Base-by-base conservation (phyloP, 2,329 filamentous ascomycete species). In the Fusarium compactum region DNA sequence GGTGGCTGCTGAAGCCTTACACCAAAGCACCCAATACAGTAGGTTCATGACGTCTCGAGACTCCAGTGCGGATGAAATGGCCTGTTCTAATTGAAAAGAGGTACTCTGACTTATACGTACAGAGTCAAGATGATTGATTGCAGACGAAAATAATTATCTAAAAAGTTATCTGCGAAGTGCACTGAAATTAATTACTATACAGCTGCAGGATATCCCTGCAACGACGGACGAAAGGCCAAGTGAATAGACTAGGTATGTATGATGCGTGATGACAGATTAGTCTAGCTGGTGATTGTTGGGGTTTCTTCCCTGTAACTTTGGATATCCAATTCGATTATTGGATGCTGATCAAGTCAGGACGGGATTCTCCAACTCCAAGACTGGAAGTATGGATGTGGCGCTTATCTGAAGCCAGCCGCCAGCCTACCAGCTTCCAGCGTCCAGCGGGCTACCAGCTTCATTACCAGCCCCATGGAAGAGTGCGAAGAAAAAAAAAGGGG, bases 401-500 rank as follows among this genome's bases (percentile, higher is more conserved):
- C 67, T 60, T 56, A 58, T 53, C 32, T 53, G 9, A 44, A 27
- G 58, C 56, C 56, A 56, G 15, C 47, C 38, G 50, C 18, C 50
- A 40, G 45, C 58, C 58, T 48, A 27, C 58, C 43, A 25, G 24
- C 50, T 25, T 34, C 24, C 32, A 11, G 34, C 34, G 34, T 38
- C 4, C 34, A n/a, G 34, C 34, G 34, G 34, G 34, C 45, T 48
- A 29, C 25, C 18, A 29, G 46, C 18, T 29, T n/a, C 18, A 25
- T 48, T 48, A n/a, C 27, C 41, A 47, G 53, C 61, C 29, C 45
- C 52, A 47, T 58, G 65, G 44, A 63, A 57, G 46, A 25, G 61
- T 44, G 32, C 51, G 20, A 25, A 20, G 15, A 22, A 27, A 40
- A 58, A 24, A 69, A 74, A 74, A 67, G 69, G 66, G 68, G 71